phyloP scores from a whole-genome alignment of 495 filamentous ascomycete genomes.

The Tuber brumale region DNA sequence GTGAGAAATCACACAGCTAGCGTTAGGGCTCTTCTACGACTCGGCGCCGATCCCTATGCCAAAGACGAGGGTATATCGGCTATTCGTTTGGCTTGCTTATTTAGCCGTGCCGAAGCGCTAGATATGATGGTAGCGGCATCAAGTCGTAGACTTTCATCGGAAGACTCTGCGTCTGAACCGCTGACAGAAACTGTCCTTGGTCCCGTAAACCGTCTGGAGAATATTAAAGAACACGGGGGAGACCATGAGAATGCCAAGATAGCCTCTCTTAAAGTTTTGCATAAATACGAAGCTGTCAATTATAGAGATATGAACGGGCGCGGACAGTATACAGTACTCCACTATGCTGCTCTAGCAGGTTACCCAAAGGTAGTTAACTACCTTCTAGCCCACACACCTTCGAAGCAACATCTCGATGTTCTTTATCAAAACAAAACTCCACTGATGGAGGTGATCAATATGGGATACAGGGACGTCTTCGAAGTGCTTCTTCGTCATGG shows the following conservation, averaged over 20 bases:
- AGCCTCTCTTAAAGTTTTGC: background rate
- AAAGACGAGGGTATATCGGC: background rate
- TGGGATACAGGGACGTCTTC: background rate
- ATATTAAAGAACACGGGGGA: background rate
- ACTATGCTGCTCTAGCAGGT: background rate
- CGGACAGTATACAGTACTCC: background rate
- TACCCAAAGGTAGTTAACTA: background rate
- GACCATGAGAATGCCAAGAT: background rate
- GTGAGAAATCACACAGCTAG: background rate
- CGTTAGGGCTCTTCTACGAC: background rate
- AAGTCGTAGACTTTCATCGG: background rate
- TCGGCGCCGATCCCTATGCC: background rate
- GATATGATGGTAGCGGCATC: background rate
- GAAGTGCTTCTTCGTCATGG: background rate
- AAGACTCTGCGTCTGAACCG: background rate
- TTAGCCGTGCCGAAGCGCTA: background rate
- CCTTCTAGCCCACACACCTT: background rate
- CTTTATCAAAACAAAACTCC: background rate
- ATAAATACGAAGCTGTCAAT: conserved; percentile 2
- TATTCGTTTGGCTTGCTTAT: background rate
- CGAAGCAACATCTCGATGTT: background rate
- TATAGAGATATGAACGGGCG: background rate
- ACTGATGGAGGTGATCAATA: background rate
- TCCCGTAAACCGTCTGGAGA: background rate
- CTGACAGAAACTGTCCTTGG: background rate